Percentiles rank a stretch among this genome's conserved stretches.
These are phyloP conservation scores for Climacium dendroides DNA, from an alignment of 225 moss, liverwort and hornwort genomes.

Conservation along the genomic window DNA sequence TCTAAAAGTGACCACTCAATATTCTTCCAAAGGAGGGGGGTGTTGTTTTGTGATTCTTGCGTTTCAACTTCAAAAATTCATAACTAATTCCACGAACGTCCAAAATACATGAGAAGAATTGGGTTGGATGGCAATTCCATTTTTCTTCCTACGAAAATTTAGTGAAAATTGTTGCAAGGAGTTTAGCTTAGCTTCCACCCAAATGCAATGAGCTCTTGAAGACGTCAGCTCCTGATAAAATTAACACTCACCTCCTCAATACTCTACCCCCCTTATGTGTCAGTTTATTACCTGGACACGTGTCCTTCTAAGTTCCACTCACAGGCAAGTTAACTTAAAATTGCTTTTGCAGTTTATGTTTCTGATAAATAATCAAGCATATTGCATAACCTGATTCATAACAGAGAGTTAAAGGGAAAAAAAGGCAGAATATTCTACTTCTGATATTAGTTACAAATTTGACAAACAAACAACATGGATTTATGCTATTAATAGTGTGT, in stretches of 20 bases:
- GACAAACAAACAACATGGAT: too few relatives aligned
- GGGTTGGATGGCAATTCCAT: neutral
- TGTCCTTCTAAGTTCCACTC: neutral
- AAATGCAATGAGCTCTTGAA: too few relatives aligned
- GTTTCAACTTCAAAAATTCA: neutral
- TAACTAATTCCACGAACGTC: neutral
- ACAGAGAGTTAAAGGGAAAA: neutral
- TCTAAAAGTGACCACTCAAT: neutral
- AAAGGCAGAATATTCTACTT: neutral
- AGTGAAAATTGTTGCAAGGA: too few relatives aligned
- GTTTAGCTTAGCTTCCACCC: too few relatives aligned
- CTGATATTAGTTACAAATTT: too few relatives aligned
- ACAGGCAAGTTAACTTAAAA: neutral
- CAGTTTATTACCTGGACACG: neutral
- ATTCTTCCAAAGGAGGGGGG: too few relatives aligned
- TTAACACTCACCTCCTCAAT: neutral
- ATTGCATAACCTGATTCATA: neutral
- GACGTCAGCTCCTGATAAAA: neutral
- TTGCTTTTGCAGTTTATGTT: neutral
- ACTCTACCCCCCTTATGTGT: neutral
- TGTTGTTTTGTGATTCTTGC: accelerated
- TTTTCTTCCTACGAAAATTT: neutral
- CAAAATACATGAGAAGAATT: neutral
- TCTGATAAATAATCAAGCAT: neutral
- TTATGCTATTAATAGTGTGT: neutral